Evolutionary conservation across 2,329 filamentous ascomycete genomes (phyloP), one percentile per base, ranked within the genome.

Genomic region (Penicillium sp.): DNA sequence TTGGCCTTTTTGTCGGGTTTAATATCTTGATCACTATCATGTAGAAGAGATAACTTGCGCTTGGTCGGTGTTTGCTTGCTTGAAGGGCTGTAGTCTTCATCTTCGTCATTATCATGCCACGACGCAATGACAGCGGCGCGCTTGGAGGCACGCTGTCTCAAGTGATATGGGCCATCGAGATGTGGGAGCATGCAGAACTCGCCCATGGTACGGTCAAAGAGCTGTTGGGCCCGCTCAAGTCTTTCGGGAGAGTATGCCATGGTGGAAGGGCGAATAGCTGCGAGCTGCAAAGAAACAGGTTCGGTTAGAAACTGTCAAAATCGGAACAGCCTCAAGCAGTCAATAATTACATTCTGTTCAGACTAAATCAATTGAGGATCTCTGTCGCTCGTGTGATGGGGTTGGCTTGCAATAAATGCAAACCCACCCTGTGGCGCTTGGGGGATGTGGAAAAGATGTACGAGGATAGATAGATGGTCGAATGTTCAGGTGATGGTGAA

Each of bases 71-170:
- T 46, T 45, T 31, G 33, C 24, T 51, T 51, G 31, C 26, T 34
- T 5, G 12, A 15, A 26, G 57, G 67, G 43, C 65, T 55, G 48
- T 69, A 72, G 40, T 68, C 59, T 3, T 64, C 65, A 21, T 64
- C 68, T 1, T 62, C 45, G 24, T 72, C 68, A 2, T 63, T 50
- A 49, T 72, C 70, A 10, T 43, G 22, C 45, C 45, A 43, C 7
- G 24, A 31, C 5, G n/a, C 38, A 34, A 22, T 4, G 6, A 10
- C 13, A 21, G 22, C 13, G 10, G 31, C 9, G 10, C 24, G 31
- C 6, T 35, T 22, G 9, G 24, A 12, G 4, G 45, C 38, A 29
- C 45, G 45, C 24, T 48, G 9, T 26, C 45, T 24, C 24, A 43
- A 21, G 22, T 48, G 31, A 21, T 48, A 48, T 41, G 44, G 35